Conservation (phyloP, 1,284 basidiomycete genomes). For the Volvariella volvacea region DNA sequence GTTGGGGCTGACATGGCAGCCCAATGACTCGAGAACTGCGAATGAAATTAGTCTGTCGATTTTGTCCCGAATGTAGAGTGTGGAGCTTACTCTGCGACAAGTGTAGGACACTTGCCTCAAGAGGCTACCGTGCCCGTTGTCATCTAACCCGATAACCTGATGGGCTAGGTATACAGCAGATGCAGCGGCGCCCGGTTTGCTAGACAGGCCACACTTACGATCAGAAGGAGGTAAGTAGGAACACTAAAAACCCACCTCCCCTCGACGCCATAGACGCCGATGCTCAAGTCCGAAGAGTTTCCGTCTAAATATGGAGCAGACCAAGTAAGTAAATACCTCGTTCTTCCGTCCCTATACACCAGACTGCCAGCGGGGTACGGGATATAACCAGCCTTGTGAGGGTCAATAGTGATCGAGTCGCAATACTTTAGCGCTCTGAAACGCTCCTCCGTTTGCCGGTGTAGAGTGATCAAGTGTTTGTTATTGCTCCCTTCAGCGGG, state of each 20-base stretch:
- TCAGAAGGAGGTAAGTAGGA: no score
- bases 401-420: constrained; percentile 40
- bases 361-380: constrained; percentile 39
- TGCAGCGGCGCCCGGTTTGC: constrained; percentile 39
- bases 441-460: constrained; percentile 16
- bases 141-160: constrained; percentile 29
- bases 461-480: constrained; percentile 21
- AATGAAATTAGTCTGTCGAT: no score
- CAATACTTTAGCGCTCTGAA: constrained; percentile 19
- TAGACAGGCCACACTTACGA: no score
- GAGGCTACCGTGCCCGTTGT: constrained; percentile 28
- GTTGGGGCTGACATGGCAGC: constrained; percentile 30
- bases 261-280: constrained; percentile 39
- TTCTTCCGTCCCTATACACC: constrained; percentile 33
- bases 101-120: constrained; percentile 34
- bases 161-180: constrained; percentile 29
- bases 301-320: constrained; percentile 27
- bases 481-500: constrained; percentile 12
- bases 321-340: constrained; percentile 36
- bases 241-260: constrained; percentile 30
- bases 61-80: no score
- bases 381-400: constrained; percentile 39
- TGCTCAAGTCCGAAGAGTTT: constrained; percentile 20
- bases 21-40: constrained; percentile 27
- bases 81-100: constrained; percentile 24